Evolutionary conservation across 202 grass and related monocot genomes (phyloP), one percentile per base, ranked within the genome.

Genomic region (Setaria italica): DNA sequence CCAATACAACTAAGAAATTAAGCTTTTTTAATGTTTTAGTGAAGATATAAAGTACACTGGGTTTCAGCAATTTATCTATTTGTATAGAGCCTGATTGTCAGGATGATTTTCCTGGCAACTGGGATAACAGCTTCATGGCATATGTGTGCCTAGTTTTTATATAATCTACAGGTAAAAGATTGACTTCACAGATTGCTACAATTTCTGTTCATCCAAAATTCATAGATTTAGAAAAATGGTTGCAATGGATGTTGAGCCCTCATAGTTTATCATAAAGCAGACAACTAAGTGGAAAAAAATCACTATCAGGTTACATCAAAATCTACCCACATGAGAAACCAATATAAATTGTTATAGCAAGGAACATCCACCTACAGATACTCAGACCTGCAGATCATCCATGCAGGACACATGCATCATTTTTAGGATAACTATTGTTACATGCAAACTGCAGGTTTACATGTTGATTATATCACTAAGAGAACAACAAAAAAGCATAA

Each of bases 201-300:
- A 7, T 34, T 74, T 74, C 8, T 74, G 15, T 76, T 75, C 29
- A 57, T 19, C 17, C 5, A 34, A 75, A 17, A 75, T 75, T 75
- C 72, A 19, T 35, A 53, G 10, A 17, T 37, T 35, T 75, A 12
- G 19, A 17, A 11, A 34, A 54, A 54, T 39, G 16, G 72, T 17
- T 21, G 50, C 0, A 54, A 74, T 74, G 14, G 6, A 53, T 51
- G 46, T 4, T 12, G 4, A 32, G 11, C 29, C 25, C 14, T 8
- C 4, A 5, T 12, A 19, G 33, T 33, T 32, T 39, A 39, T 37
- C 5, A 5, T 13, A 19, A 37, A 55, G 16, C 48, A 74, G 49
- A 37, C 16, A 74, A 39, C 17, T 13, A 17, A 56, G 33, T 56
- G 34, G 10, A 42, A 42, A 41, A 19, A 19, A 42, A 42, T 42